phyloP scores from a whole-genome alignment of 305 asterid species.

The Petunia hybrid region DNA sequence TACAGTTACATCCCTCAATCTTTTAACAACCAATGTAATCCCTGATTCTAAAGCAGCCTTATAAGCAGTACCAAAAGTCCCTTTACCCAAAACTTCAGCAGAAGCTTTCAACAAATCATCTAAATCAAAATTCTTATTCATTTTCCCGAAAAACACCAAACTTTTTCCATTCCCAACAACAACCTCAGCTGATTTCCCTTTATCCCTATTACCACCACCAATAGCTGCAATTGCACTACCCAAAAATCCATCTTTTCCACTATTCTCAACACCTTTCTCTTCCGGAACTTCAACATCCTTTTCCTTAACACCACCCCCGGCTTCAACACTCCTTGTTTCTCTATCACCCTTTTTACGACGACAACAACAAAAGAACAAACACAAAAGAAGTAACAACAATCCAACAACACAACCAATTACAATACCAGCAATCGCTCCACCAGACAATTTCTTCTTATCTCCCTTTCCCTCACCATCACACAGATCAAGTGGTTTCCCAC shows the following conservation, averaged over 20 bases:
- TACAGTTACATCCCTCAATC: slow-evolving; percentile 71
- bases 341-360: slow-evolving; percentile 47
- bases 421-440: slow-evolving; percentile 79
- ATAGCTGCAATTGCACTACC: slow-evolving; percentile 45
- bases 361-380: slow-evolving; percentile 50
- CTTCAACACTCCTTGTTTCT: slow-evolving; percentile 36
- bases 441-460: slow-evolving; percentile 55
- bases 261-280: slow-evolving; percentile 32
- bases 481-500: slow-evolving; percentile 69
- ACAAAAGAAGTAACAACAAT: slow-evolving; percentile 49
- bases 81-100: slow-evolving; percentile 94
- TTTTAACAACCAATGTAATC: slow-evolving; percentile 70
- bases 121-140: slow-evolving; percentile 57
- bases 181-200: slow-evolving; percentile 34
- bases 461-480: slow-evolving; percentile 41
- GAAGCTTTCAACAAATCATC: slow-evolving; percentile 86
- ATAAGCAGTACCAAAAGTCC: slow-evolving; percentile 78
- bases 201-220: slow-evolving; percentile 46
- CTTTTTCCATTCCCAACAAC: slow-evolving; percentile 43
- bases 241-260: slow-evolving; percentile 38
- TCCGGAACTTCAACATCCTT: slow-evolving; percentile 45
- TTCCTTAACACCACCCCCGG: slow-evolving; percentile 30
- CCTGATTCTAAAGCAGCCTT: slow-evolving; percentile 79
- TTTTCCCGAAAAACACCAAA: slow-evolving; percentile 61
- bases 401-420: slow-evolving; percentile 63